Base-by-base conservation (phyloP, 306 rosid genomes). In the Erythrophleum fordii region DNA sequence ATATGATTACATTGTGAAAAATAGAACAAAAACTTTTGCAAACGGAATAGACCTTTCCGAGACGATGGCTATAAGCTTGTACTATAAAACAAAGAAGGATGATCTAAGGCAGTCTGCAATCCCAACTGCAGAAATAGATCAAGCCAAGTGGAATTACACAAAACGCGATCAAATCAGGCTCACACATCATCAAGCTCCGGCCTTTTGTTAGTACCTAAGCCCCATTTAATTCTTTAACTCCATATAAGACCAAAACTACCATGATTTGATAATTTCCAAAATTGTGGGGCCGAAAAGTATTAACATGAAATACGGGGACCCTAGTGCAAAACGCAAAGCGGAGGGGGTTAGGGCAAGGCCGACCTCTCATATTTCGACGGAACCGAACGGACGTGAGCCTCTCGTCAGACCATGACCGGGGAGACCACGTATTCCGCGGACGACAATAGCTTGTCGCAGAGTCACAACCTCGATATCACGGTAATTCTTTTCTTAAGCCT, bases 381-480 rank as follows among this genome's bases (percentile, higher is more conserved):
- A n/a, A 53, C 61, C 13, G 86, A 70, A 37, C 37, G 49, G 53
- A 64, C 62, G 75, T 31, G 37, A 81, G 55, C 75, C 26, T 72
- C 45, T 84, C 22, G 56, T 45, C 56, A 11, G 74, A 78, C 77
- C 72, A 82, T 85, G 88, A 67, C 72, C 1, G 82, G 68, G 8
- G 72, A 71, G 42, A 59, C 72, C 8, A 20, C 52, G 73, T 86
- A 77, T 83, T 80, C 83, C 67, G 55, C 64, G 2, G 51, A 37
- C 37, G 56, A 80, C 65, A 77, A 81, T 77, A 58, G 37, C 64
- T 86, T 83, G 77, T 73, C 81, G 23, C 65, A 61, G 9, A 77
- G 55, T 75, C 85, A 83, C 13, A 69, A 77, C 69, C 77, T 83
- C 52, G 81, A 83, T 20, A 80, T 83, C 77, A 39, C 71, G 87